Base-by-base conservation (phyloP, 371 early-diverging fungal species). In the Dinochytrium kinnereticum region DNA sequence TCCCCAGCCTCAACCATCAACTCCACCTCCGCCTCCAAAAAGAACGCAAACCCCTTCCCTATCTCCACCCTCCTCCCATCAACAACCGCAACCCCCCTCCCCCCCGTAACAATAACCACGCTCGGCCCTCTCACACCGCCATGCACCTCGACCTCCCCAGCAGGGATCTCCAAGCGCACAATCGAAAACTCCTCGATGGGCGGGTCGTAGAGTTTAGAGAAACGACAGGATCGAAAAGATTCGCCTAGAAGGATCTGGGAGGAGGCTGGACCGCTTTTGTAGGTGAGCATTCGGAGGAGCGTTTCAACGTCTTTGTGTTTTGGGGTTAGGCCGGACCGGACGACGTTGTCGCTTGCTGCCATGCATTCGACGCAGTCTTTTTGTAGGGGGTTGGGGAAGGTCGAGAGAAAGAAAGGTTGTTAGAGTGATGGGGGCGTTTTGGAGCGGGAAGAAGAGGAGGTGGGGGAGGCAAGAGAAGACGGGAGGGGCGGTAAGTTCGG, bases 281-380 rank as follows among this genome's bases (percentile, higher is more conserved):
- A 98, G 10, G 98, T 96, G 55, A 98, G 86, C 96, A 97, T 98
- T 26, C 88, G 79, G 0, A 94, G 91, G 30, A 98, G 87, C 1
- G 96, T 95, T 26, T 90, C 84, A 26, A 98, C 97, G 81, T 98
- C 98, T 84, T 95, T 95, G 81, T 95, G 93, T 82, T 98, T 98
- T n/a, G 99, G 99, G 7, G 99, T 98, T 67, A 98, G 81, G 3
- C 99, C 99, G 1, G 98, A 94, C 36, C 99, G 92, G 1, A 98
- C 95, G 0, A 98, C 99, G 78, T 98, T 98, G 81, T 98, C 99
- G 68, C 92, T 92, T 3, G 96, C 90, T 1, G 99, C 98, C 99
- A 98, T 98, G 81, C 97, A 98, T 82, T 98, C 99, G 51, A 98
- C 89, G 82, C 95, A 96, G 81, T 98, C 99, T 91, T 73, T 19